Base-by-base conservation (phyloP, 2,329 filamentous ascomycete species). In the Microsporum canis region DNA sequence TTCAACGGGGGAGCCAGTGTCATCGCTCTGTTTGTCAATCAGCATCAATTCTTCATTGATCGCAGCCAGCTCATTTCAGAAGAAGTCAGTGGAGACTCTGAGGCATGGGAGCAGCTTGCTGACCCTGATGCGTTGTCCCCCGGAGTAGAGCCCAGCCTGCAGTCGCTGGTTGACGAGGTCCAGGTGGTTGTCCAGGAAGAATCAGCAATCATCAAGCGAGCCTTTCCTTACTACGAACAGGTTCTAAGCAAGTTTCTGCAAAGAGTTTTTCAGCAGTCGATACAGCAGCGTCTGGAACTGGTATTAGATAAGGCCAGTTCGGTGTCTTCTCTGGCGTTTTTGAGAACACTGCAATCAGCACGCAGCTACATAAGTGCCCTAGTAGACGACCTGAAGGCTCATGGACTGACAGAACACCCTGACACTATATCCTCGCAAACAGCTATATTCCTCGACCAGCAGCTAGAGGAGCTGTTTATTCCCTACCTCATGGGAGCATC, bases 21-120 rank as follows among this genome's bases (percentile, higher is more conserved):
- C 63, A 95, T 96, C 73, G 92, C 89, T 12, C 81, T 92, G 8
- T 99, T 97, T 73, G 92, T 99, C 70, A 99, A 99, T 71, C 94
- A 99, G 73, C 95, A 99, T 75, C 91, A 96, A 70, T 99, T 99
- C 80, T 99, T 99, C 76, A 96, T 99, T 70, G 94, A 97, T 71
- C 83, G 91, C 31, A 94, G 91, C 66, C 92, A 97, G 72, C 79
- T 99, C 61, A 87, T 96, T 57, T 88, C 87, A 0, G 91, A 96
- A 68, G 91, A 96, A 71, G 84, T 95, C 45, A 73, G 72, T 29
- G 76, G 76, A 33, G 77, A 80, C 64, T 69, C 72, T n/a, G 76
- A 90, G 64, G 87, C 85, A 1, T 96, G 92, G 91, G 62, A 97
- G 61, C 86, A 87, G 66, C 80, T 99, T 59, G 92, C 95, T 55